phyloP scores from a whole-genome alignment of 176 grass and related monocot species.

The Microstegium vimineum region DNA sequence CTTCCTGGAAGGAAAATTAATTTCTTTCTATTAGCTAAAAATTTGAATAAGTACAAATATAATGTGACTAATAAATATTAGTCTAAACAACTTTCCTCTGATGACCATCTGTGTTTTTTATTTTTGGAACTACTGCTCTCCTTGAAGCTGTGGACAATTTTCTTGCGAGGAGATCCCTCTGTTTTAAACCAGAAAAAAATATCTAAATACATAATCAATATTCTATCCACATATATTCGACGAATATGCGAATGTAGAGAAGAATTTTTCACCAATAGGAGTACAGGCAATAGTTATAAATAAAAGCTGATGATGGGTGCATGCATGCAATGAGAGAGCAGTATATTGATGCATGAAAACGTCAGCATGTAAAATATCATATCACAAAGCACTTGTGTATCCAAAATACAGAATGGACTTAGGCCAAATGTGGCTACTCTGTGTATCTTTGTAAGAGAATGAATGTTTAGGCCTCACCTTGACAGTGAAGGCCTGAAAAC shows the following conservation, averaged over 20 bases:
- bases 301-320: neutral
- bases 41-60: neutral
- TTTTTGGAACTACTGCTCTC: slow-evolving; percentile 13
- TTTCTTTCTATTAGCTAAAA: slow-evolving; percentile 6
- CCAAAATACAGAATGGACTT: neutral
- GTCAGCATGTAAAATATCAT: neutral
- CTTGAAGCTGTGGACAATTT: neutral
- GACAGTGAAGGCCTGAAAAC: neutral
- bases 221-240: slow-evolving; percentile 11
- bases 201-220: slow-evolving; percentile 16
- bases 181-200: neutral
- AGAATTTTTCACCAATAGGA: neutral
- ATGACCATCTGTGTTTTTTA: slow-evolving; percentile 38
- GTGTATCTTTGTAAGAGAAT: neutral
- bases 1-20: slow-evolving; percentile 40
- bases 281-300: neutral
- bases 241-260: neutral
- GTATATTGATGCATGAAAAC: slow-evolving; percentile 8
- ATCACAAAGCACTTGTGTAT: neutral
- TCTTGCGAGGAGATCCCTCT: slow-evolving; percentile 23
- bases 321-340: neutral
- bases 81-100: slow-evolving; percentile 40
- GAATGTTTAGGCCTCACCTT: neutral
- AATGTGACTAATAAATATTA: neutral
- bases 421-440: neutral